These are phyloP conservation scores for Hymenoscyphus infarciens DNA, from an alignment of 2,329 filamentous ascomycete species.

Conservation along the genomic window DNA sequence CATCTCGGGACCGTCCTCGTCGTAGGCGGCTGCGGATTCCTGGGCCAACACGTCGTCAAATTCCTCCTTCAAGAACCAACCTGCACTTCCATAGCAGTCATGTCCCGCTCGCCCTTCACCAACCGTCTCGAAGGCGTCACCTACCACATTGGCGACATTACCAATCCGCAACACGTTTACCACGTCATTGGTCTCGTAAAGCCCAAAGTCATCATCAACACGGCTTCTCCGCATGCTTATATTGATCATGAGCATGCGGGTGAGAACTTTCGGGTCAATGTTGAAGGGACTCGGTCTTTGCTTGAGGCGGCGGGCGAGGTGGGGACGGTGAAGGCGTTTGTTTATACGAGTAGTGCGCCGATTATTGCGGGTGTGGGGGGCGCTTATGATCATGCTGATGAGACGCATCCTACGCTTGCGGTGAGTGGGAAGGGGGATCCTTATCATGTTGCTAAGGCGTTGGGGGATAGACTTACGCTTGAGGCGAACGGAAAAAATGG, in stretches of 20 bases:
- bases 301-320: slow-evolving; percentile 44
- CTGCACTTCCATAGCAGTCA: slow-evolving; percentile 42
- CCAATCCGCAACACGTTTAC: slow-evolving; percentile 40
- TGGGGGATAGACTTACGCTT: slow-evolving; percentile 25
- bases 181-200: slow-evolving; percentile 41
- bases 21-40: slow-evolving; percentile 48
- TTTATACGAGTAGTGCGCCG: slow-evolving; percentile 26
- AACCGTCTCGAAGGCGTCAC: slow-evolving; percentile 36
- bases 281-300: slow-evolving; percentile 47
- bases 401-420: slow-evolving; percentile 23
- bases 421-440: slow-evolving; percentile 24
- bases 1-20: slow-evolving; percentile 35
- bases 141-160: slow-evolving; percentile 49
- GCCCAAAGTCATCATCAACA: slow-evolving; percentile 48
- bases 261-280: slow-evolving; percentile 42
- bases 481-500: slow-evolving; percentile 28
- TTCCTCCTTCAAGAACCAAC: slow-evolving; percentile 40
- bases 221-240: slow-evolving; percentile 43
- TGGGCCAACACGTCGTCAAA: slow-evolving; percentile 48
- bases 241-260: slow-evolving; percentile 23
- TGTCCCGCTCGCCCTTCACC: slow-evolving; percentile 43
- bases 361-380: slow-evolving; percentile 22
- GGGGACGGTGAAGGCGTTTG: slow-evolving; percentile 42
- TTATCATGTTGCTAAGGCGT: slow-evolving; percentile 26
- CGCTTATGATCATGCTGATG: slow-evolving; percentile 25